Conservation (phyloP, 2,329 filamentous ascomycete genomes). For the Basipetospora chlamydospora region DNA sequence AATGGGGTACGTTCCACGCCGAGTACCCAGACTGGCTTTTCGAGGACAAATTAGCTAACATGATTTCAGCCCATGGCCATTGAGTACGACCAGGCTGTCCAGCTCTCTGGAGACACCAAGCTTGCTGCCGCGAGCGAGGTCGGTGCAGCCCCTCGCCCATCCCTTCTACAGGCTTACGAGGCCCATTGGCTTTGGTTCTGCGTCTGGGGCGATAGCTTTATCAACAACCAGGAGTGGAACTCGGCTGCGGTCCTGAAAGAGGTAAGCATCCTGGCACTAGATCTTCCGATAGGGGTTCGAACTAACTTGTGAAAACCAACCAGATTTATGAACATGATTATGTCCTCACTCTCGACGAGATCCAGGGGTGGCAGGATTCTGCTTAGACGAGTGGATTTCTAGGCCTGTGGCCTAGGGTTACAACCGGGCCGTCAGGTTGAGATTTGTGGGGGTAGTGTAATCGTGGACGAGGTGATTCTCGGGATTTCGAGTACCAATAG, state of each 20-base stretch:
- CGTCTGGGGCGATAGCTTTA: conserved; percentile 29
- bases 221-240: conserved; percentile 26
- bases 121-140: conserved; percentile 32
- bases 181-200: conserved; percentile 33
- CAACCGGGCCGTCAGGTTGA: too few relatives aligned
- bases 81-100: conserved; percentile 27
- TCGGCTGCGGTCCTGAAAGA: conserved; percentile 21
- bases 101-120: conserved; percentile 28
- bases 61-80: conserved; percentile 22
- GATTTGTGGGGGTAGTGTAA: too few relatives aligned
- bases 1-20: conserved; percentile 21
- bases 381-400: too few relatives aligned
- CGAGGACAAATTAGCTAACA: neutral
- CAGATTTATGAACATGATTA: conserved; percentile 19
- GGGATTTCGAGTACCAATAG: too few relatives aligned
- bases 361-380: conserved; percentile 16
- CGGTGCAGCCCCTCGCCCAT: conserved; percentile 28
- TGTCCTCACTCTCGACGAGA: conserved; percentile 19
- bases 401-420: too few relatives aligned
- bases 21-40: neutral
- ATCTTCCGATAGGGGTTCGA: neutral
- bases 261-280: conserved; percentile 13
- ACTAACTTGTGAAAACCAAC: conserved; percentile 1
- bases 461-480: too few relatives aligned
- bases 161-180: conserved; percentile 25